Evolutionary conservation across 768 basidiomycete species (phyloP), one percentile per base, ranked within the genome.

Genomic region (Hortiboletus flavorubellus): DNA sequence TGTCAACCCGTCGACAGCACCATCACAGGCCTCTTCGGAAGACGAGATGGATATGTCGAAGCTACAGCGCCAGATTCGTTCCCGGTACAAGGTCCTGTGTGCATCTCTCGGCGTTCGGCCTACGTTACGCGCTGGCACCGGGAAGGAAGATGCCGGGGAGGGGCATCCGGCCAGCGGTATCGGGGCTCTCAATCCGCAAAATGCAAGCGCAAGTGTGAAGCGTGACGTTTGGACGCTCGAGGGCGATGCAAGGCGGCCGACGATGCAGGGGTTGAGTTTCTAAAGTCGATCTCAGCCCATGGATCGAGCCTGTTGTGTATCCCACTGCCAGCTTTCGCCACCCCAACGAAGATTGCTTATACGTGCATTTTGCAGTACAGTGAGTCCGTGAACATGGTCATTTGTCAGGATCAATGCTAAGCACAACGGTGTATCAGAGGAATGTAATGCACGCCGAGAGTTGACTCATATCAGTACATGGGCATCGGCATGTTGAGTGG

Each of bases 41-140:
- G 53, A 64, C 35, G 83, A 86, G 23, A 46, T 87, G 15, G 93
- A 97, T 69, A 81, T 96, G 43, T 72, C 85, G 9, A 83, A 82
- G 52, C 80, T 94, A 29, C 84, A 96, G 59, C 81, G 86, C 29
- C 85, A 91, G 58, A 94, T 98, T 55, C 82, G 92, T 40, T 91
- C 93, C 2, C 81, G 89, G 59, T 97, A 98, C 72, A 89, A 87
- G 64, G 80, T 84, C 0, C 82, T 95, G 38, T 99, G 95, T 62
- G 84, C 93, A 0, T 81, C 83, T 0, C 76, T 98, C 21, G 91
- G 90, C 33, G 80, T 93, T 9, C 68, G 79, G 29, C 83, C 85
- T 12, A 73, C 75, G 2, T 40, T 79, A 14, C 67, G 72, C 5
- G 68, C 72, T 15, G 59, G 62, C 1, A 23, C 8, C 45, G 55